These are phyloP conservation scores for Pseudogymnoascus sp. DNA, from an alignment of 2,329 filamentous ascomycete genomes.

Conservation along the genomic window DNA sequence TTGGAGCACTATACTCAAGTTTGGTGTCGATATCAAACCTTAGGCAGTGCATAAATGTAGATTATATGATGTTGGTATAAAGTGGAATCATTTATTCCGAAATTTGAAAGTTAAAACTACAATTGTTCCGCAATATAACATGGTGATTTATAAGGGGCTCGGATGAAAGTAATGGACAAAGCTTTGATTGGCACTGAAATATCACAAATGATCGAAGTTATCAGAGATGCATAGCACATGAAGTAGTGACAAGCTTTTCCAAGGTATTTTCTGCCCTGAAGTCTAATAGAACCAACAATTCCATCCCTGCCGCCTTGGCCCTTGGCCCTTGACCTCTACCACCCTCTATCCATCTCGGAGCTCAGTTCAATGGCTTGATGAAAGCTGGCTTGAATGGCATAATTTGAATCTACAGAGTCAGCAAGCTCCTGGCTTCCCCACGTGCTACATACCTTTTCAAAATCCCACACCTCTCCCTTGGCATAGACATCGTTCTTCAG, in stretches of 20 bases:
- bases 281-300: neutral
- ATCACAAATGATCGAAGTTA: neutral
- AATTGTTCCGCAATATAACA: neutral
- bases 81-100: neutral
- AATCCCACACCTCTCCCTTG: slow-evolving; percentile 69
- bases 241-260: neutral
- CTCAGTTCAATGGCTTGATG: neutral
- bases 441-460: slow-evolving; percentile 46
- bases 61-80: neutral
- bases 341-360: neutral
- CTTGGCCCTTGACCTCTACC: neutral
- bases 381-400: slow-evolving; percentile 11
- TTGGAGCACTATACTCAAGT: neutral
- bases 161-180: neutral
- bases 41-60: neutral
- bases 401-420: slow-evolving; percentile 10
- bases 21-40: too few species aligned
- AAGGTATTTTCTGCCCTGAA: neutral
- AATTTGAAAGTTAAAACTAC: neutral
- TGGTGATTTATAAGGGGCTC: neutral
- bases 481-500: slow-evolving; percentile 68
- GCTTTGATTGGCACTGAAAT: neutral
- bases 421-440: neutral
- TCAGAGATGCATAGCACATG: neutral
- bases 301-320: neutral